phyloP scores from a whole-genome alignment of 768 basidiomycete species.

The Boletellus ananiceps region DNA sequence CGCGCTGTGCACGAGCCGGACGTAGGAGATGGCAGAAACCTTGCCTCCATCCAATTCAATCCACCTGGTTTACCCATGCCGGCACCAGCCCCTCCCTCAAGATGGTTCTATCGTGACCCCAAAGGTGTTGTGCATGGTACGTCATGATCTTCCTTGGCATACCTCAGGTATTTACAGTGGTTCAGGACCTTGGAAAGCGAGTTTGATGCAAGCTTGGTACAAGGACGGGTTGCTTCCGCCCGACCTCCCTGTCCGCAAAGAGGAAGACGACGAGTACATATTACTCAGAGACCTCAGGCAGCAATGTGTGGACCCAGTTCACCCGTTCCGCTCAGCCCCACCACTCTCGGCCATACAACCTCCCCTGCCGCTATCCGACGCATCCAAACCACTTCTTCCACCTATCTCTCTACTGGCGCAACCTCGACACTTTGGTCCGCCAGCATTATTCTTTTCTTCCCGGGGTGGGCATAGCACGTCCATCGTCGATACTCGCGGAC shows the following conservation, averaged over 20 bases:
- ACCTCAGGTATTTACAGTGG: conserved; percentile 8
- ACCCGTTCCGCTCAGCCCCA: conserved; percentile 59
- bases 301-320: conserved; percentile 76
- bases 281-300: conserved; percentile 70
- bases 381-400: conserved; percentile 52
- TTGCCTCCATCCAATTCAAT: conserved; percentile 63
- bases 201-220: conserved; percentile 86
- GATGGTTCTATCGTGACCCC: conserved; percentile 83
- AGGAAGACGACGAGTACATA: conserved; percentile 65
- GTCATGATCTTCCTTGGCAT: conserved; percentile 17
- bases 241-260: conserved; percentile 75
- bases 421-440: conserved; percentile 80
- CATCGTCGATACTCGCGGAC: conserved; percentile 81
- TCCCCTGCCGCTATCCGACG: conserved; percentile 28
- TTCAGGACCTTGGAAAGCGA: conserved; percentile 82
- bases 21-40: conserved; percentile 40
- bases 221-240: conserved; percentile 79
- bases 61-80: conserved; percentile 80
- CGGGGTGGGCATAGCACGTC: conserved; percentile 88
- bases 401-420: conserved; percentile 78
- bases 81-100: conserved; percentile 58
- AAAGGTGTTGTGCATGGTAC: conserved; percentile 75
- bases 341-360: conserved; percentile 36
- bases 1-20: conserved; percentile 60
- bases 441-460: conserved; percentile 81